phyloP scores from a whole-genome alignment of 2,329 filamentous ascomycete species.

The Diaporthe sp. region DNA sequence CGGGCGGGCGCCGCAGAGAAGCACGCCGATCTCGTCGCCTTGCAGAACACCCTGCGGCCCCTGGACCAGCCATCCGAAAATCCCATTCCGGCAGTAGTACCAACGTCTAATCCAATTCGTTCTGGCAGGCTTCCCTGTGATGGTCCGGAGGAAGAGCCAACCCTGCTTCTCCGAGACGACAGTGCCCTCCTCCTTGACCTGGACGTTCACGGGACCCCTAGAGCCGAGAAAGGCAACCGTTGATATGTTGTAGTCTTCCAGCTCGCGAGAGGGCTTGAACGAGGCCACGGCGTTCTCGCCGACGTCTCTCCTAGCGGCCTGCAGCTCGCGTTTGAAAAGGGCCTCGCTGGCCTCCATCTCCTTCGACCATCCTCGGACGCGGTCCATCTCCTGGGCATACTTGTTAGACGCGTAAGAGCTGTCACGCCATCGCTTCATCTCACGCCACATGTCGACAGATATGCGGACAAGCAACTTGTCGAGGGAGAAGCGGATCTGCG shows the following conservation, averaged over 20 bases:
- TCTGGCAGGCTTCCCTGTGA: conserved; percentile 89
- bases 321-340: conserved; percentile 84
- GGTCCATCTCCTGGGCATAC: conserved; percentile 86
- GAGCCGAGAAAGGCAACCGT: conserved; percentile 90
- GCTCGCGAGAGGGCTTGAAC: conserved; percentile 86
- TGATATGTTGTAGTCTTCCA: conserved; percentile 92
- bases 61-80: conserved; percentile 94
- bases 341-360: conserved; percentile 94
- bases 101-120: conserved; percentile 92
- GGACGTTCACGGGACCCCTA: conserved; percentile 75
- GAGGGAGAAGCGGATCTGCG: conserved; percentile 85
- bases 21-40: conserved; percentile 94
- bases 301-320: conserved; percentile 83
- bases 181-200: conserved; percentile 64
- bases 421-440: conserved; percentile 82
- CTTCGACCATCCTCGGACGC: conserved; percentile 91
- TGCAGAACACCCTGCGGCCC: conserved; percentile 90
- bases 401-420: conserved; percentile 73
- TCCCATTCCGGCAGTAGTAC: conserved; percentile 96
- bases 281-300: conserved; percentile 80
- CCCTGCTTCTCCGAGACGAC: conserved; percentile 85
- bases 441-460: conserved; percentile 89
- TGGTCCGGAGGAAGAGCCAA: conserved; percentile 87
- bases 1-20: conserved; percentile 93
- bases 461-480: conserved; percentile 89